Base-by-base conservation (phyloP, 306 rosid species). In the Luffa acutangula region DNA sequence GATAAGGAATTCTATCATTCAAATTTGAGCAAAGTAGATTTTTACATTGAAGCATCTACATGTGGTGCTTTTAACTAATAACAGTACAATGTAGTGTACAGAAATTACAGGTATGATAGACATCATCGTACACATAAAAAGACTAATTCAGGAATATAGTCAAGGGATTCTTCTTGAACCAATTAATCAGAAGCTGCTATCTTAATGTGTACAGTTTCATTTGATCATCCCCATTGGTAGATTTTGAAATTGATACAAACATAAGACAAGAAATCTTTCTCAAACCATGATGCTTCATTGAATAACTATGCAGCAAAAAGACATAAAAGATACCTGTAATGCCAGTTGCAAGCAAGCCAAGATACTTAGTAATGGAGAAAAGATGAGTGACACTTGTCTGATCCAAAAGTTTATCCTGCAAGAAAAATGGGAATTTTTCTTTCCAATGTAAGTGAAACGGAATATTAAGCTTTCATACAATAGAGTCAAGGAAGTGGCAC, bases 391-490 rank as follows among this genome's bases (percentile, higher is more conserved):
- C 98, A 82, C 99, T 96, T 70, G 97, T 89, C 83, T 96, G 97
- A 80, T 96, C 99, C 94, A 96, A 90, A 72, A 96, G 99, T 75
- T 96, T 96, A 85, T 96, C 99, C 99, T 96, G 88, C 87, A 82
- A 45, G 6, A 41, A 81, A 81, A 33, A 75, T 8, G 31, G 21
- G 1, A 15, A 34, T 33, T 75, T 25, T 25, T 25, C 31, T 25
- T 25, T 25, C 1, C 31, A 52, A 6, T 52, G 33, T 7, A 49
- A 52, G 43, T 15, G 17, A 9, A 18, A 17, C 21, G 33, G 34
- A 52, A 39, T 75, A 36, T 51, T 4, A 2, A 33, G 78, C 60
- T 3, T 2, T 3, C 0, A 6, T 7, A 36, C 1, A 52, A 34
- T 25, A 51, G 17, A 52, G 17, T 52, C 25, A 0, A 5, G 46